Conservation (phyloP, 73 alveolate genomes). For the Urostyla sp. region DNA sequence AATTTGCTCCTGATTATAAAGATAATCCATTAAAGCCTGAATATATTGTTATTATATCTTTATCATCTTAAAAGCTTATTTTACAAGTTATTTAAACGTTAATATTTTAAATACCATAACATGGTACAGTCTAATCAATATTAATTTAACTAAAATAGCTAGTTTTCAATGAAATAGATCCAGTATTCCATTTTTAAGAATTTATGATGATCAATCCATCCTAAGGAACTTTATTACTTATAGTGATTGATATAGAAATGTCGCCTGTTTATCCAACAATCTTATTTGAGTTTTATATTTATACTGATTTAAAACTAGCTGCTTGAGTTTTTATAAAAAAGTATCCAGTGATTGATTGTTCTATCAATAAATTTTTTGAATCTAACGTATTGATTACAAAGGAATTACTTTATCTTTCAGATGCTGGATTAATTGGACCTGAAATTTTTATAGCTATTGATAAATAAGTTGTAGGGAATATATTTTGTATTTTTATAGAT, state of each 20-base stretch:
- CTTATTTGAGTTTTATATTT: too few relatives aligned
- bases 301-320: too few relatives aligned
- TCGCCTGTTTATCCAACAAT: slow-evolving; percentile 18
- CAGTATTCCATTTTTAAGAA: slow-evolving; percentile 23
- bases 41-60: not conserved
- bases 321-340: too few relatives aligned
- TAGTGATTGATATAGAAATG: not conserved
- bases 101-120: slow-evolving; percentile 11
- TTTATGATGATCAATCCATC: not conserved
- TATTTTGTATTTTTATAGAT: too few relatives aligned
- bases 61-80: not conserved
- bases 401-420: too few relatives aligned
- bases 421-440: too few relatives aligned
- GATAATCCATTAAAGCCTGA: slow-evolving; percentile 18
- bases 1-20: not conserved
- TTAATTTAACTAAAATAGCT: slow-evolving; percentile 6
- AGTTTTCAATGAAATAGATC: not conserved
- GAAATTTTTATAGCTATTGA: too few relatives aligned
- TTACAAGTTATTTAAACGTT: not conserved
- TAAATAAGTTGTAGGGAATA: too few relatives aligned
- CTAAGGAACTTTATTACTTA: slow-evolving; percentile 1
- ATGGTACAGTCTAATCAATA: not conserved
- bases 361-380: too few relatives aligned
- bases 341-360: too few relatives aligned
- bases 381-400: too few relatives aligned